These are phyloP conservation scores for Fomitiporia mediterranea DNA, from an alignment of 1,284 basidiomycete species.

Conservation along the genomic window DNA sequence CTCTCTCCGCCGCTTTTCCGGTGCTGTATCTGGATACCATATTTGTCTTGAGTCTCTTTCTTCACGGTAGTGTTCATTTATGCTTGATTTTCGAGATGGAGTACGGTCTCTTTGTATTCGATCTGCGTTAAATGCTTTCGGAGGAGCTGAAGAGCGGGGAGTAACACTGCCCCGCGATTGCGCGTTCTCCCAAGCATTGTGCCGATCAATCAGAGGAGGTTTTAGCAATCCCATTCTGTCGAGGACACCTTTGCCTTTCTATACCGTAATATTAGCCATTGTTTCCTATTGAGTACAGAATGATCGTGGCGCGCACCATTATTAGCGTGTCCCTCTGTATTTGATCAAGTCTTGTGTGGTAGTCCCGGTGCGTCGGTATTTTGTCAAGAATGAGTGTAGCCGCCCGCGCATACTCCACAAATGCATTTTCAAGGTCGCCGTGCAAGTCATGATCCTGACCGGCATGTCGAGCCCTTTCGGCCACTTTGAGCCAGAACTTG, in stretches of 20 bases:
- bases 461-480: conserved; percentile 26
- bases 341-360: conserved; percentile 30
- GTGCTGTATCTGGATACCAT: conserved; percentile 17
- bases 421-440: conserved; percentile 28
- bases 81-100: conserved; percentile 12
- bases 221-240: conserved; percentile 24
- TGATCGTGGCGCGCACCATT: conserved; percentile 29
- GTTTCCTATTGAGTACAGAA: conserved; percentile 5
- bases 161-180: conserved; percentile 4
- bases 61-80: conserved; percentile 20
- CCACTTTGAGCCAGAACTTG: conserved; percentile 34
- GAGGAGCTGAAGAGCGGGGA: conserved; percentile 7
- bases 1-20: conserved; percentile 26
- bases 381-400: conserved; percentile 41
- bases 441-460: conserved; percentile 21
- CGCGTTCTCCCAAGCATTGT: conserved; percentile 23
- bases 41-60: conserved; percentile 14
- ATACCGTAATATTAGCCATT: neutral
- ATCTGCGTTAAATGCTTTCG: conserved; percentile 1
- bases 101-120: neutral
- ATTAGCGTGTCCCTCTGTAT: conserved; percentile 36
- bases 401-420: conserved; percentile 38
- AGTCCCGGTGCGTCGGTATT: conserved; percentile 37
- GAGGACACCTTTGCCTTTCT: conserved; percentile 28
- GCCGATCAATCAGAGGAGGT: conserved; percentile 23